Evolutionary conservation across 2,329 filamentous ascomycete species (phyloP), one percentile per base, ranked within the genome.

Genomic region (Septoria linicola): DNA sequence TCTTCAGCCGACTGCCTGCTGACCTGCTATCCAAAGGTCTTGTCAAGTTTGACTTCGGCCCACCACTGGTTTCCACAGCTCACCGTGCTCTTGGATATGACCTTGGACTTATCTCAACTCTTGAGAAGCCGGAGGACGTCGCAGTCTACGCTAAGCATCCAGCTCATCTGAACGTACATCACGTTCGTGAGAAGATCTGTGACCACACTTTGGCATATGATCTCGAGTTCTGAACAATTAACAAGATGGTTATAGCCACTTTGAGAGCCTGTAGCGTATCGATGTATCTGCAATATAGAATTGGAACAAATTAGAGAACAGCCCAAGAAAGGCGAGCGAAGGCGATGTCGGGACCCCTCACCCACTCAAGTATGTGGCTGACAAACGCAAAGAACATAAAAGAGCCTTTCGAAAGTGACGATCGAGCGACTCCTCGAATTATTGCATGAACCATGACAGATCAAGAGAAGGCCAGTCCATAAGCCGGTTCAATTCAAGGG

Each of bases 61-160:
- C 58, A 20, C 73, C 73, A 3, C 55, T 74, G 16, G 63, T 70
- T 0, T 67, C 70, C 19, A 73, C 69, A 11, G 68, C 73, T 4
- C 64, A 70, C 25, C 66, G 73, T 31, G 68, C 71, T 16, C 68
- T 75, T 46, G 74, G 74, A 1, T 77, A 70, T 49, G 63, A 76
- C 59, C 68, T 74, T 66, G 73, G 70, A 2, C 53, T 77, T 8
- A 68, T 77, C n/a, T 73, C 74, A 3, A 65, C 75, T 4, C 51
- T 77, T 57, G 74, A 76, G 54, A 71, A 70, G 35, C 54, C 68
- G 2, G 72, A 72, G 30, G 65, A 75, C 63, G 57, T 76, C 3
- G 62, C 65, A 40, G 66, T 64, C 8, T 77, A 76, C 65, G 73
- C 71, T 3, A 61, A 61, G 39, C 74, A 76, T 65, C 73, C 73